Conservation (phyloP, 306 rosid species). For the Corylus americana region DNA sequence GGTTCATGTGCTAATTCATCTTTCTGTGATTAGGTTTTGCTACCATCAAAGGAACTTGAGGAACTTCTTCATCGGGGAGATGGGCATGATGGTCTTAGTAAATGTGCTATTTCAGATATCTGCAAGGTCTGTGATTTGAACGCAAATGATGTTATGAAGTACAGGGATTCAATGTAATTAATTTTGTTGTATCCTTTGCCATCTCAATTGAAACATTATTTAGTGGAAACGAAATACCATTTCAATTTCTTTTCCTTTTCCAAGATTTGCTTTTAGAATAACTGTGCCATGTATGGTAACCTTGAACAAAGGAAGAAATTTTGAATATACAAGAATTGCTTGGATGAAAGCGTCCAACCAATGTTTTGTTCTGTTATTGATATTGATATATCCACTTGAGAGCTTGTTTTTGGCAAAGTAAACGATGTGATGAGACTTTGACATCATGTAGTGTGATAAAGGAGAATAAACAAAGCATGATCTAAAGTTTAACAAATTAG, state of each 20-base stretch:
- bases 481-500: background rate
- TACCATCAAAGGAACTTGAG: constrained; percentile 71
- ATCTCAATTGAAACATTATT: constrained; percentile 6
- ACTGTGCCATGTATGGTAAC: background rate
- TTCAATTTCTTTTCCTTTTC: background rate
- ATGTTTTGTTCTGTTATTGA: background rate
- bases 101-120: constrained; percentile 45
- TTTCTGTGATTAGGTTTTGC: constrained; percentile 47
- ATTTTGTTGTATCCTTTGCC: background rate
- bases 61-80: constrained; percentile 35
- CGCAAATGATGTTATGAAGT: constrained; percentile 58
- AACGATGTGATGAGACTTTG: background rate
- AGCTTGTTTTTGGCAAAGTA: background rate
- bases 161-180: constrained; percentile 39
- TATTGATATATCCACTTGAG: background rate
- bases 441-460: background rate
- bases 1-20: constrained; percentile 2
- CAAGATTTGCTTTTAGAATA: background rate
- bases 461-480: background rate
- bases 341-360: background rate
- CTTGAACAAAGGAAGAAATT: background rate
- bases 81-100: constrained; percentile 44
- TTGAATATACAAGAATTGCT: background rate
- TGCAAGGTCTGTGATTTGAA: constrained; percentile 73
- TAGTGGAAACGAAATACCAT: background rate